Base-by-base conservation (phyloP, 176 grass and related monocot species). In the Paspalum notatum region DNA sequence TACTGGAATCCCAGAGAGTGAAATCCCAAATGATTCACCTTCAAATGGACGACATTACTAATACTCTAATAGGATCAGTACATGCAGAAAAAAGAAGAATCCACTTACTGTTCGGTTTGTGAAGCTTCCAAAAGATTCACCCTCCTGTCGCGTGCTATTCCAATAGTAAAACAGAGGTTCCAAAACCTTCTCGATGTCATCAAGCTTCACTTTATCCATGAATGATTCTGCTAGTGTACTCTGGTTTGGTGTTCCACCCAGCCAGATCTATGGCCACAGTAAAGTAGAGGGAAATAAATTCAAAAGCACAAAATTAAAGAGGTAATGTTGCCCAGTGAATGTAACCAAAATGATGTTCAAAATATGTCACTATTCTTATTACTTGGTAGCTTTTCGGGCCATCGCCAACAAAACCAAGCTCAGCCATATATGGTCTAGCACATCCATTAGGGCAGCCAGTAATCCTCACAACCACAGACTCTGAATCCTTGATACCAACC, bases 381-480 rank as follows among this genome's bases (percentile, higher is more conserved):
- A 99, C 96, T 92, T 99, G 96, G 76, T 99, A 99, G 60, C 92
- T 93, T 72, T 99, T 99, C 20, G 96, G 96, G 21, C 96, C 96
- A 90, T 99, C 96, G 76, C 96, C 96, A 59, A 99, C 96, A 49
- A 99, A 86, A 77, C 96, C 96, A 88, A 99, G 86, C 82, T 99
- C 96, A 20, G 96, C 92, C 96, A 99, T 99, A 15, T 99, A 99
- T 50, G 96, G 92, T 74, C 96, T 93, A 46, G 96, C 92, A 41
- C 96, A 99, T 27, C 96, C 96, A 77, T 99, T 99, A 48, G 96
- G 96, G 56, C 96, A 99, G 16, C 96, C 96, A 82, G 96, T 99
- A 72, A 99, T 81, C 76, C 96, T 93, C 83, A 99, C 77, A 49
- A 99, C 96, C 20, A 99, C 67, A 37, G 96, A 93, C 61, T 99